Evolutionary conservation across 2,329 filamentous ascomycete species (phyloP).

Genomic region (Xylariaceae sp.): DNA sequence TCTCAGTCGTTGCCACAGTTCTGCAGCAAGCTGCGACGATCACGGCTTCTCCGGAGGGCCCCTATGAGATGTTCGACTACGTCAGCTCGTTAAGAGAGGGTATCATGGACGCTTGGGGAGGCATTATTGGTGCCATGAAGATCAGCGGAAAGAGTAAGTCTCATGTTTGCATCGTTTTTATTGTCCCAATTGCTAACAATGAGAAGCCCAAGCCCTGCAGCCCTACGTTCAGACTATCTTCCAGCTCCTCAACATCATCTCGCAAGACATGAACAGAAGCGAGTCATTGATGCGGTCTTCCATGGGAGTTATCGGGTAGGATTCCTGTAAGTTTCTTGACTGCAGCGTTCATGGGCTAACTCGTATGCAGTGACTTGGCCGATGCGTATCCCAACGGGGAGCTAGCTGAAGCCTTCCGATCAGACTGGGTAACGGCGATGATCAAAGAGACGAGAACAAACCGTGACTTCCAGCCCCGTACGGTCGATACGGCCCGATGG

Average conservation of each 20-base stretch:
- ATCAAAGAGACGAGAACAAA: conserved; percentile 89
- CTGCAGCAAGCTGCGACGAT: conserved; percentile 88
- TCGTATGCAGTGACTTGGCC: conserved; percentile 69
- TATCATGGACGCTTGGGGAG: conserved; percentile 98
- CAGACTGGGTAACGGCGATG: conserved; percentile 83
- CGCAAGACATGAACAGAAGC: conserved; percentile 77
- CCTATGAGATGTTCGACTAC: conserved; percentile 95
- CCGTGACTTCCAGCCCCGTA: conserved; percentile 76
- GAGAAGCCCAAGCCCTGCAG: conserved; percentile 58
- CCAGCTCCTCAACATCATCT: conserved; percentile 72
- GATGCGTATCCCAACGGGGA: conserved; percentile 91
- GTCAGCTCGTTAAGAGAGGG: conserved; percentile 90
- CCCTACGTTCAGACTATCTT: conserved; percentile 83
- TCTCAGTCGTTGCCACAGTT: conserved; percentile 86
- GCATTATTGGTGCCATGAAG: conserved; percentile 93
- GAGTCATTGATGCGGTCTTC: conserved; percentile 87
- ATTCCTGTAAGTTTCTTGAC: conserved; percentile 7
- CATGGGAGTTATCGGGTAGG: conserved; percentile 95
- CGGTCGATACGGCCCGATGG: conserved; percentile 93
- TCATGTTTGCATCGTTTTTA: background rate
- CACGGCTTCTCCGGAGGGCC: conserved; percentile 67
- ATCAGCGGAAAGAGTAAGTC: conserved; percentile 64
- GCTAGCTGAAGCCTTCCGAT: conserved; percentile 74
- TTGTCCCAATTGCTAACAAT: conserved; percentile 19
- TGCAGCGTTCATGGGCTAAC: conserved; percentile 1